phyloP scores from a whole-genome alignment of 257 asterid species.

The Cruciata laevipes region DNA sequence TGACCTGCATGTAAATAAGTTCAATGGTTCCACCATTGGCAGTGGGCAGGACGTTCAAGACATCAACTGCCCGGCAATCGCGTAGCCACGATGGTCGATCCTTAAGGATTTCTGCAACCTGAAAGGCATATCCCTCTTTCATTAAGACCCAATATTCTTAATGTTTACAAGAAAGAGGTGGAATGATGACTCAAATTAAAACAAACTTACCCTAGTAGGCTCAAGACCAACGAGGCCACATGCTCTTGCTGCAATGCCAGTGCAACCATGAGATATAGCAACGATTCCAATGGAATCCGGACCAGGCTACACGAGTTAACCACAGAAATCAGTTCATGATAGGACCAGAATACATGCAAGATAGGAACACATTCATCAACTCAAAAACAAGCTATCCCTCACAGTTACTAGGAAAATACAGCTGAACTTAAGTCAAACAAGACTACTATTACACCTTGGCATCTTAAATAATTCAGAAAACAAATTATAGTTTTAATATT shows the following conservation, averaged over 20 bases:
- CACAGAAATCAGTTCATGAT: constrained; percentile 6
- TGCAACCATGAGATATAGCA: constrained; percentile 99
- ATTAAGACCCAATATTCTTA: not conserved
- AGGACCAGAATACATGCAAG: not conserved
- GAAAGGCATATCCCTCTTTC: constrained; percentile 14
- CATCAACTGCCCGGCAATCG: constrained; percentile 89
- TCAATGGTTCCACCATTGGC: constrained; percentile 97
- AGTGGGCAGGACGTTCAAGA: constrained; percentile 76
- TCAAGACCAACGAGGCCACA: constrained; percentile 94
- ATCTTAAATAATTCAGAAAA: too few relatives aligned
- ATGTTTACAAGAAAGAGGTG: not conserved
- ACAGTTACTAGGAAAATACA: not conserved
- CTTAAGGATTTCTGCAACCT: constrained; percentile 95
- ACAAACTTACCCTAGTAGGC: constrained; percentile 67
- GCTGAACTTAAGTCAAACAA: not conserved
- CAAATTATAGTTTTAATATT: not conserved
- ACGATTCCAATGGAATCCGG: constrained; percentile 99
- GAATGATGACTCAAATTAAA: not conserved
- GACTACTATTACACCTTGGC: not conserved
- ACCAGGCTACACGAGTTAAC: constrained; percentile 69
- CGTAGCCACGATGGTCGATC: constrained; percentile 94
- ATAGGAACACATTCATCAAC: not conserved
- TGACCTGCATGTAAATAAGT: constrained; percentile 86
- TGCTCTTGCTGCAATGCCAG: constrained; percentile 96
- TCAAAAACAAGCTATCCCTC: not conserved